These are phyloP conservation scores for Aspergillus nidulans DNA, from an alignment of 495 filamentous ascomycete species.

Conservation along the genomic window DNA sequence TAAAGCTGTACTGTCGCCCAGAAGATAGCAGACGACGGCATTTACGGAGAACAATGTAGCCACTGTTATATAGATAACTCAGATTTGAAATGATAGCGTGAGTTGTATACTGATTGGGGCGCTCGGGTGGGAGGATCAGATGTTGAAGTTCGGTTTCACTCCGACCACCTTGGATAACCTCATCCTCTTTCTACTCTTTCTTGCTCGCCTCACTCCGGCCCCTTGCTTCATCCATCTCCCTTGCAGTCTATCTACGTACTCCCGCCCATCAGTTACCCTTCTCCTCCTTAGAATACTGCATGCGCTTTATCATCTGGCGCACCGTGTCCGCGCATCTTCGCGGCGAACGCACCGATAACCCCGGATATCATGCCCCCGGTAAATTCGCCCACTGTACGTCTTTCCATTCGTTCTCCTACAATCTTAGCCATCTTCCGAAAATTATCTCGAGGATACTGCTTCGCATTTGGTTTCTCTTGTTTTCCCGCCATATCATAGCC, in stretches of 20 bases:
- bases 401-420: slow-evolving; percentile 1
- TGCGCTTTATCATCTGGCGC: slow-evolving; percentile 10
- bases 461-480: neutral
- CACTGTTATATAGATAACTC: neutral
- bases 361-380: slow-evolving; percentile 27
- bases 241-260: neutral
- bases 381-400: slow-evolving; percentile 24
- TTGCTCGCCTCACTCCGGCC: neutral
- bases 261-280: neutral
- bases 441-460: neutral
- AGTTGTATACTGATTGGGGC: neutral
- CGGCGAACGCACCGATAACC: neutral
- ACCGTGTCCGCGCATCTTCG: slow-evolving; percentile 6
- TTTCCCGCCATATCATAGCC: neutral
- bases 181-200: neutral
- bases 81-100: neutral
- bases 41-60: neutral
- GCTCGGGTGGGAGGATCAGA: slow-evolving; percentile 1
- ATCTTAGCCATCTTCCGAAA: neutral
- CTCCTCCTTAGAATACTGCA: slow-evolving; percentile 2
- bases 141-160: neutral
- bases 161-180: neutral
- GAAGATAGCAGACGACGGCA: too few species aligned
- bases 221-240: neutral
- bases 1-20: too few species aligned